Evolutionary conservation across 108 stramenopile species (phyloP), one percentile per base, ranked within the genome.

Genomic region (Conticribra weissflogii): DNA sequence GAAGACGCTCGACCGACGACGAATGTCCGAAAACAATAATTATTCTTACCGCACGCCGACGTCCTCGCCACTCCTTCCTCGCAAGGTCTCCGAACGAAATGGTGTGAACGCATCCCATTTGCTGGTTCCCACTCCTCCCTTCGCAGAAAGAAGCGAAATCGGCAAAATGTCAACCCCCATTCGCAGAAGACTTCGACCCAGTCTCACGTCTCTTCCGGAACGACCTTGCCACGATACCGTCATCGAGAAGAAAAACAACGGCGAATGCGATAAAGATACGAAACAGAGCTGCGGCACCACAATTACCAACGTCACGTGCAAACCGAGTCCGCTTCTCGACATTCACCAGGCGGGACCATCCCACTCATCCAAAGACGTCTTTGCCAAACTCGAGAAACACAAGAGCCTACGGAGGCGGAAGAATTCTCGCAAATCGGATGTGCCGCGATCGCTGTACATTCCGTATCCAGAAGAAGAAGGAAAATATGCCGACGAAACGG

Each of bases 261-360:
- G 16, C 4, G 3, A 51, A 51, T 19, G 16, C 19, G 4, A 4
- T 14, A 7, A 33, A 3, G 19, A 5, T 57, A 4, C 17, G 25
- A 28, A 8, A 17, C 9, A 4, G 30, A 33, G 31, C 7, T 41
- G 12, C 5, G 36, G 12, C 5, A 5, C 12, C 5, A 9, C 36
- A 41, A 9, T 41, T 5, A 5, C 12, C 36, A 41, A 5, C 36
- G 36, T 12, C 36, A 3, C 12, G 5, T 57, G 25, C 56, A n/a
- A n/a, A n/a, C 56, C 56, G 22, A 57, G 56, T 33, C 56, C 56
- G 15, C n/a, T 57, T 21, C 4, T 24, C 25, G 56, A 57, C 22
- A 57, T 57, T 17, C 23, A 57, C 25, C 31, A 16, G 3, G 56
- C 56, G 3, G 56, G 56, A 3, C 56, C 56, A 8, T 21, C 56